Percentiles rank a stretch among this genome's conserved stretches.
These are phyloP conservation scores for Drechslerella stenobrocha DNA, from an alignment of 2,329 filamentous ascomycete genomes.

Conservation along the genomic window DNA sequence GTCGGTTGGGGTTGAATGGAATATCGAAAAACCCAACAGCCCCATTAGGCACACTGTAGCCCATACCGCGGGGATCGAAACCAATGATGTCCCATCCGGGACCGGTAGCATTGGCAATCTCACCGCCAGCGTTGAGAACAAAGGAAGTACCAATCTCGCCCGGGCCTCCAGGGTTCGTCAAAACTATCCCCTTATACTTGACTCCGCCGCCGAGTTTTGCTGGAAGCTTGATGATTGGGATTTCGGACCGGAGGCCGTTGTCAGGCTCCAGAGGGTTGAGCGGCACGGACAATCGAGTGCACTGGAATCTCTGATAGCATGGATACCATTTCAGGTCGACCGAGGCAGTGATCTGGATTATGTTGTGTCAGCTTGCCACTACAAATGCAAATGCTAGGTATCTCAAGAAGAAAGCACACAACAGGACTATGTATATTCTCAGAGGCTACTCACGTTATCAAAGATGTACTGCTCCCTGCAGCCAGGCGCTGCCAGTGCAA, in stretches of 20 bases:
- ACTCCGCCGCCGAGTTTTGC: constrained; percentile 11
- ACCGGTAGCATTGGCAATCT: constrained; percentile 60
- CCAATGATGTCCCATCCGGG: constrained; percentile 47
- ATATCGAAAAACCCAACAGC: constrained; percentile 48
- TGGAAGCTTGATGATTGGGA: constrained; percentile 35
- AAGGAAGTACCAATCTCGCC: constrained; percentile 58
- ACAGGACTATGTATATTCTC: no score
- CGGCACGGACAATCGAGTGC: constrained; percentile 59
- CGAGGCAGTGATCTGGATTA: constrained; percentile 57
- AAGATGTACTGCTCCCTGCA: no score
- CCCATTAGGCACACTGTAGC: constrained; percentile 57
- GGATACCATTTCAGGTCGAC: constrained; percentile 58
- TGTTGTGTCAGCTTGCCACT: background rate
- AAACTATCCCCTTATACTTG: constrained; percentile 55
- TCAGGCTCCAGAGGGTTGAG: constrained; percentile 59
- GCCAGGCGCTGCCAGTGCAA: no score
- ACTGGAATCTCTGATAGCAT: constrained; percentile 56
- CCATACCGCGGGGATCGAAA: constrained; percentile 61
- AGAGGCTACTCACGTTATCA: constrained; percentile 34
- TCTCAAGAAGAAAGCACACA: no score
- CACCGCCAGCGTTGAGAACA: constrained; percentile 55
- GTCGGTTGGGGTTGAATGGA: constrained; percentile 56
- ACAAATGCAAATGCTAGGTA: no score
- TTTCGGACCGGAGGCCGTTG: constrained; percentile 51
- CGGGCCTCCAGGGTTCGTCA: constrained; percentile 59